Evolutionary conservation across 2,329 filamentous ascomycete species (phyloP).

Genomic region (Penicillium sclerotiorum): DNA sequence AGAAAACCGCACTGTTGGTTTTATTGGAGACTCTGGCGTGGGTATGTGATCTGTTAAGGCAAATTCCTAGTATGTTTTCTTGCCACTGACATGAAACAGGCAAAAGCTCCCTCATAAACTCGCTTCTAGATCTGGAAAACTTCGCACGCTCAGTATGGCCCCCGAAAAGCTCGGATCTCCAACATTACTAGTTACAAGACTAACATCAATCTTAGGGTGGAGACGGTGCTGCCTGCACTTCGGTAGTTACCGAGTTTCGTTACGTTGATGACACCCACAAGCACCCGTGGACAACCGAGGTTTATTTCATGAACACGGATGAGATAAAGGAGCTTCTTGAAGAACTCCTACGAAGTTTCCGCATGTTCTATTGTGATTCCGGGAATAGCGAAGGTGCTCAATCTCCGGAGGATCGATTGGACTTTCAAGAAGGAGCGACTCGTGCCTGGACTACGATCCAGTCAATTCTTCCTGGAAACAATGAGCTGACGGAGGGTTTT

Average conservation of each 20-base stretch:
- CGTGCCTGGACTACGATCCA: conserved; percentile 17
- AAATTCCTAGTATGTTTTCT: no score
- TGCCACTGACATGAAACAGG: no score
- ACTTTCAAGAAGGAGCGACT: no score
- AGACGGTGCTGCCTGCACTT: conserved; percentile 20
- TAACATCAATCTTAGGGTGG: conserved; percentile 11
- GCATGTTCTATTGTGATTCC: background rate
- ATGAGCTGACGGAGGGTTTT: conserved; percentile 13
- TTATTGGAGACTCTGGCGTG: conserved; percentile 15
- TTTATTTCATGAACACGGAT: conserved; percentile 14
- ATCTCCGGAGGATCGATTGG: no score
- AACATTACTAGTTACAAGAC: background rate
- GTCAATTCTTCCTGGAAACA: background rate
- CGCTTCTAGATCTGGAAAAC: background rate
- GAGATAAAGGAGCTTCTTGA: conserved; percentile 20
- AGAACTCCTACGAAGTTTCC: conserved; percentile 15
- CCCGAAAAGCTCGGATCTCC: no score
- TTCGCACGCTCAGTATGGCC: conserved; percentile 13
- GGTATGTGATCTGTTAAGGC: background rate
- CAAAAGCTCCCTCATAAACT: conserved; percentile 17
- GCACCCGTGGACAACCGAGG: conserved; percentile 16
- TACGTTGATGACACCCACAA: conserved; percentile 10
- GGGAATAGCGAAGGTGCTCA: no score
- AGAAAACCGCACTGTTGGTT: conserved; percentile 6
- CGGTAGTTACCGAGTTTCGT: conserved; percentile 23